A percentile compares a stretch with the other conserved stretches of the same genome.
phyloP scores from a whole-genome alignment of 2,329 filamentous ascomycete genomes.

The Keithomyces neogunnii region DNA sequence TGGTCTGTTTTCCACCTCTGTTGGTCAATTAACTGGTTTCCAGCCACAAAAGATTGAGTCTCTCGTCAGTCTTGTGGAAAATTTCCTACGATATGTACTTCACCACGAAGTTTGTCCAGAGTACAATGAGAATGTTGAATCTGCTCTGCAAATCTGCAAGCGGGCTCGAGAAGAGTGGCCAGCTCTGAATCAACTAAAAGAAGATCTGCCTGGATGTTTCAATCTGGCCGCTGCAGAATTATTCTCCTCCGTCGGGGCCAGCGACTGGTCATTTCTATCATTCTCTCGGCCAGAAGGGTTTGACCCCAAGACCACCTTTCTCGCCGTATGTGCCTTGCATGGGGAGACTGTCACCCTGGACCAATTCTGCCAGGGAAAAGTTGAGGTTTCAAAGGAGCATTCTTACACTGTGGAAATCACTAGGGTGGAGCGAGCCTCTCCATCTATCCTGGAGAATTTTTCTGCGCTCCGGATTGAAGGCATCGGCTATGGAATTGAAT shows the following conservation, averaged over 20 bases:
- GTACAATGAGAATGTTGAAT: slow-evolving; percentile 56
- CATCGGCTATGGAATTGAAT: slow-evolving; percentile 23
- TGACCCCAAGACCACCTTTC: slow-evolving; percentile 33
- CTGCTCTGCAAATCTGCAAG: slow-evolving; percentile 59
- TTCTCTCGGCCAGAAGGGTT: slow-evolving; percentile 28
- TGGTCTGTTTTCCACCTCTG: slow-evolving; percentile 62
- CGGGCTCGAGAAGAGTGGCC: slow-evolving; percentile 59
- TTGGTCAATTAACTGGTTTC: slow-evolving; percentile 48
- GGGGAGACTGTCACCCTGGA: slow-evolving; percentile 22
- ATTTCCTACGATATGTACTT: slow-evolving; percentile 83
- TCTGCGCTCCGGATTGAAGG: slow-evolving; percentile 28
- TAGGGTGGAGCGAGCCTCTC: slow-evolving; percentile 35
- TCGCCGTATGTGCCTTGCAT: slow-evolving; percentile 34
- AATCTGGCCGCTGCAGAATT: slow-evolving; percentile 66
- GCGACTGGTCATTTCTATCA: slow-evolving; percentile 20
- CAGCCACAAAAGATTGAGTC: slow-evolving; percentile 43
- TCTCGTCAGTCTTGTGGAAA: slow-evolving; percentile 62
- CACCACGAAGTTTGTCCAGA: slow-evolving; percentile 83
- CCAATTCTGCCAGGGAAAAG: slow-evolving; percentile 13
- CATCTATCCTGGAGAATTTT: slow-evolving; percentile 34
- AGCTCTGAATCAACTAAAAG: slow-evolving; percentile 41
- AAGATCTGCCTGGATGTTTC: slow-evolving; percentile 65
- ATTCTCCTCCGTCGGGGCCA: slow-evolving; percentile 37
- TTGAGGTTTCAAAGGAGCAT: slow-evolving; percentile 33
- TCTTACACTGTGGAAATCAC: slow-evolving; percentile 54